phyloP scores from a whole-genome alignment of 768 basidiomycete genomes.

The Termitomyces titanicus region DNA sequence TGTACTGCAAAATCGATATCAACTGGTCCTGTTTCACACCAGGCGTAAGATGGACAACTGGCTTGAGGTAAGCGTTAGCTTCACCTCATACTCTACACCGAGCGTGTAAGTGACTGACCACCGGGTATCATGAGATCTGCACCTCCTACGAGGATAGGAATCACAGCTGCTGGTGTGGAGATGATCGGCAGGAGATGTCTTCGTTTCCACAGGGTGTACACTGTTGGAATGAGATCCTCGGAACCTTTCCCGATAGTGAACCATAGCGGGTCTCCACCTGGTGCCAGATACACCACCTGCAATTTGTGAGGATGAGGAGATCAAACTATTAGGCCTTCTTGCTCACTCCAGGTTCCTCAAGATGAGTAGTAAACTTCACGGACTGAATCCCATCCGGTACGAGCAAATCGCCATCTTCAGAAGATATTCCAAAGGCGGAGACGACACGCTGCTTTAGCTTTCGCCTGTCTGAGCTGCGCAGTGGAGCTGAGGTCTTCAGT shows the following conservation, averaged over 20 bases:
- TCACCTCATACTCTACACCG: neutral
- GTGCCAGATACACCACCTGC: slow-evolving; percentile 61
- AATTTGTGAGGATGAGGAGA: neutral
- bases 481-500: slow-evolving; percentile 71
- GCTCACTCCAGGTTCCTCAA: slow-evolving; percentile 60
- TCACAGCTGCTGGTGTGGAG: slow-evolving; percentile 68
- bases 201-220: slow-evolving; percentile 80
- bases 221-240: slow-evolving; percentile 71
- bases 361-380: slow-evolving; percentile 64
- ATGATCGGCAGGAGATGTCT: slow-evolving; percentile 64
- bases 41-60: slow-evolving; percentile 57
- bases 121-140: slow-evolving; percentile 90
- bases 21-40: slow-evolving; percentile 45
- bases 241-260: slow-evolving; percentile 67
- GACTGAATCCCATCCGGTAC: slow-evolving; percentile 73
- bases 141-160: slow-evolving; percentile 70
- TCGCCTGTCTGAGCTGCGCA: slow-evolving; percentile 69
- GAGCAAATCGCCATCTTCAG: slow-evolving; percentile 63
- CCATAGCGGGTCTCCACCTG: slow-evolving; percentile 75
- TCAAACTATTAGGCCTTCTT: neutral
- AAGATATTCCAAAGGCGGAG: slow-evolving; percentile 38
- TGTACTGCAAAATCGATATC: slow-evolving; percentile 58
- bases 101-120: slow-evolving; percentile 41
- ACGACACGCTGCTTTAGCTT: slow-evolving; percentile 64
- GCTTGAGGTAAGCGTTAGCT: slow-evolving; percentile 26